These are phyloP conservation scores for Grigorovia jiainica DNA, from an alignment of 805 yeast genomes.

Conservation along the genomic window DNA sequence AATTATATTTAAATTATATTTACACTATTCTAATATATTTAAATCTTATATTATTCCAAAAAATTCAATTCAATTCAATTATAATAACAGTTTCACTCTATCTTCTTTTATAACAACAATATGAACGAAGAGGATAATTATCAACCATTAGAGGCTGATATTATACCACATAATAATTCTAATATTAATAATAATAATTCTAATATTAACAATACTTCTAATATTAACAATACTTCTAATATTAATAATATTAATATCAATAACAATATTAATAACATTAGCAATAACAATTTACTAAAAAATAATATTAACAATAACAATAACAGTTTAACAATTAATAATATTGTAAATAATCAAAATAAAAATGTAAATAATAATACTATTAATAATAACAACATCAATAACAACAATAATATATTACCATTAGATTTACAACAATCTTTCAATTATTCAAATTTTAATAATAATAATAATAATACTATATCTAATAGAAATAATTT, in stretches of 20 bases:
- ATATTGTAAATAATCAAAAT: not conserved
- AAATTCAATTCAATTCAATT: too few species aligned
- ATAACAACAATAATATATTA: not conserved
- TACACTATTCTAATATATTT: too few species aligned
- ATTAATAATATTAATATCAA: constrained; percentile 1
- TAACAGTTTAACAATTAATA: not conserved
- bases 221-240: not conserved
- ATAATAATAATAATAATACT: too few species aligned
- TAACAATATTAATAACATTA: not conserved
- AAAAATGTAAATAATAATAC: constrained; percentile 1
- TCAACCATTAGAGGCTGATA: constrained; percentile 13
- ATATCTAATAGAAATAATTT: too few species aligned
- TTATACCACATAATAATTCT: constrained; percentile 1
- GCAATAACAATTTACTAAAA: not conserved
- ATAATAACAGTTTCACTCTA: too few species aligned
- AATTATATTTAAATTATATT: too few species aligned
- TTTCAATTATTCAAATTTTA: not conserved
- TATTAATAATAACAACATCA: constrained; percentile 1
- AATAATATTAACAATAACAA: not conserved
- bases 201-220: too few species aligned
- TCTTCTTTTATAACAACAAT: not conserved
- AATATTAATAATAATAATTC: not conserved
- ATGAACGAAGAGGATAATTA: constrained; percentile 8
- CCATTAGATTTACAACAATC: not conserved
- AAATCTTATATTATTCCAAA: too few species aligned